Evolutionary conservation across 1,284 basidiomycete genomes (phyloP), one percentile per base, ranked within the genome.

Genomic region (Xerocomus amazonicus): DNA sequence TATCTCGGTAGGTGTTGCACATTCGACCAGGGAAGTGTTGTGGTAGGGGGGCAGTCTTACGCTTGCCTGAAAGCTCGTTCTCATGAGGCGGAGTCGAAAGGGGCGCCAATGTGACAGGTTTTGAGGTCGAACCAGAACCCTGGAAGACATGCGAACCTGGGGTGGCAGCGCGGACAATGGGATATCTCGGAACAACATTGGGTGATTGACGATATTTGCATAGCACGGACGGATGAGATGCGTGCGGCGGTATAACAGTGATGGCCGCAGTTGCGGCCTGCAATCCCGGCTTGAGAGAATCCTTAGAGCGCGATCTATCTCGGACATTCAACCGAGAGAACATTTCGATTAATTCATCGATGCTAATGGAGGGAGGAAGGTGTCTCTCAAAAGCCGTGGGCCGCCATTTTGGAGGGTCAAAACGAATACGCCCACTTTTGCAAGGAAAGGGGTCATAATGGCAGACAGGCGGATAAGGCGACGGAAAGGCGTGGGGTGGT

Each of bases 201-300:
- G 6, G 31, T n/a, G 48, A 28, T 19, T 26, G 50, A 32, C 0
- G 9, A 17, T 50, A 47, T 14, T 34, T 26, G 39, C 4, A 1
- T 9, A 62, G n/a, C n/a, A 46, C 1, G 2, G 61, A 55, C 4
- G 61, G 54, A 16, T 64, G 59, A 10, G 59, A 59, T 26, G 61
- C 61, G 27, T 26, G 36, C 16, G 51, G 33, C 0, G 50, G 59
- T 53, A 50, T 26, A 7, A 62, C 44, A 14, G 62, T 65, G 10
- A 61, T 52, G 3, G 62, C 60, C 9, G 12, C 32, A 1, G 56
- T 59, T 0, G 62, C 56, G 12, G 51, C 55, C 13, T 48, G 23
- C 0, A 60, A 50, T 13, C 26, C 43, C 8, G 17, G 9, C 16
- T 28, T 34, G 6, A 9, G 16, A 34, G 45, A 8, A 26, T 35